phyloP scores from a whole-genome alignment of 1,284 basidiomycete species.

The Tilletia caries region DNA sequence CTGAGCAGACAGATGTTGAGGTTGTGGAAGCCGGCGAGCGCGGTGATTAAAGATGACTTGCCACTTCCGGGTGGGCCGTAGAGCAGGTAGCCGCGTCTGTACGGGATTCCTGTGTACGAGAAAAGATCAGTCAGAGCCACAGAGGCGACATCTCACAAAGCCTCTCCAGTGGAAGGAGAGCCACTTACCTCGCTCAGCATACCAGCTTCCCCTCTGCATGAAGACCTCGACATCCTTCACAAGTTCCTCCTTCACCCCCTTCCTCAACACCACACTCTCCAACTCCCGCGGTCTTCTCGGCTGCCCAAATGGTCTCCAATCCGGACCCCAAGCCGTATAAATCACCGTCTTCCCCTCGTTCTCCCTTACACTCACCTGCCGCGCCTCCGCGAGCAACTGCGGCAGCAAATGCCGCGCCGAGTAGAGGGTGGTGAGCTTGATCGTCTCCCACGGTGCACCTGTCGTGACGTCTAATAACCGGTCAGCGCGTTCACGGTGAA shows the following conservation, averaged over 20 bases:
- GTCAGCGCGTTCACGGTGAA: constrained; percentile 75
- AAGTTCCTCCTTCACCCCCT: constrained; percentile 75
- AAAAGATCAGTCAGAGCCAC: neutral
- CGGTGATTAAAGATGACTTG: constrained; percentile 97
- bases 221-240: constrained; percentile 78
- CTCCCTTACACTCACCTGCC: constrained; percentile 76
- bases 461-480: constrained; percentile 80
- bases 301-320: constrained; percentile 94
- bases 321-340: constrained; percentile 91
- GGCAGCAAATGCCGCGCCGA: constrained; percentile 79
- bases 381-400: constrained; percentile 76
- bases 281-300: constrained; percentile 83
- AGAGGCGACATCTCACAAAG: too few species aligned
- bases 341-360: constrained; percentile 94
- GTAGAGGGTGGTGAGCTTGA: constrained; percentile 88
- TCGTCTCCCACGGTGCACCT: constrained; percentile 94
- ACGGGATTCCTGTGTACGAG: constrained; percentile 75
- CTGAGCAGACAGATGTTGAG: constrained; percentile 95
- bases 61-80: constrained; percentile 96
- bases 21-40: constrained; percentile 82
- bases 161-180: neutral
- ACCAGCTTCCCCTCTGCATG: constrained; percentile 82
- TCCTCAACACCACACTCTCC: constrained; percentile 82
- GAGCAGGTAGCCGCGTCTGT: constrained; percentile 88
- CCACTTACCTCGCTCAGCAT: constrained; percentile 80